These are phyloP conservation scores for Pichia rugopelliculosa DNA, from an alignment of 805 yeast genomes.

Conservation along the genomic window DNA sequence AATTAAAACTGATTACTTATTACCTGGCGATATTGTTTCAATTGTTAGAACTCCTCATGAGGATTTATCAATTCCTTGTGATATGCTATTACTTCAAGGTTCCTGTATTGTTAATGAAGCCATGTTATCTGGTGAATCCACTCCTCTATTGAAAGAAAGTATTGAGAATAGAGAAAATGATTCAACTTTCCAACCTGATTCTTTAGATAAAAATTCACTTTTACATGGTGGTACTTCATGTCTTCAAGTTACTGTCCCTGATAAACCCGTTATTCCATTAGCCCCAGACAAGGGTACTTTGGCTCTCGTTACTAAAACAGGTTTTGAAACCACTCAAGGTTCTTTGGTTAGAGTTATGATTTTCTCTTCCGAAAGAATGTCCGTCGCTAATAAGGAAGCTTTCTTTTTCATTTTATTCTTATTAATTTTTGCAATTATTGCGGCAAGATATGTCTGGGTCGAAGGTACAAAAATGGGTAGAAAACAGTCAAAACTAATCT, in stretches of 20 bases:
- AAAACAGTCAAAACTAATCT: conserved; percentile 82
- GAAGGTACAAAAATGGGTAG: conserved; percentile 96
- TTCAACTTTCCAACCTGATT: conserved; percentile 66
- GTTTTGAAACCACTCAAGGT: conserved; percentile 98
- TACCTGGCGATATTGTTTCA: conserved; percentile 91
- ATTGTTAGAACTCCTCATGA: conserved; percentile 76
- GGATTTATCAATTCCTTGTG: conserved; percentile 92
- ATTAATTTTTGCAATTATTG: conserved; percentile 86
- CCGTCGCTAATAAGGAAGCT: conserved; percentile 93
- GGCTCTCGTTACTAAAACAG: conserved; percentile 86
- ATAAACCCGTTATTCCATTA: conserved; percentile 38
- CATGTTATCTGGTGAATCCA: conserved; percentile 97
- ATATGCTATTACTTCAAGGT: conserved; percentile 77
- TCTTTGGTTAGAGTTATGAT: conserved; percentile 96
- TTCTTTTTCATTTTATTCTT: conserved; percentile 85
- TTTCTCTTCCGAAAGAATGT: conserved; percentile 91
- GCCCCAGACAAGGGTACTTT: conserved; percentile 92
- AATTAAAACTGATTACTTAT: conserved; percentile 61
- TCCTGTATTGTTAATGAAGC: conserved; percentile 97
- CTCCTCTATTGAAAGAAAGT: conserved; percentile 92
- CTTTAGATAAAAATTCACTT: conserved; percentile 80
- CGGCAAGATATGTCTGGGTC: conserved; percentile 97
- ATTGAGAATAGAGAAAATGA: conserved; percentile 70
- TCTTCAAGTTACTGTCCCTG: conserved; percentile 77
- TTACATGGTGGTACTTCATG: conserved; percentile 96